phyloP scores from a whole-genome alignment of 2,329 filamentous ascomycete species.

The Fonsecaea monophora region DNA sequence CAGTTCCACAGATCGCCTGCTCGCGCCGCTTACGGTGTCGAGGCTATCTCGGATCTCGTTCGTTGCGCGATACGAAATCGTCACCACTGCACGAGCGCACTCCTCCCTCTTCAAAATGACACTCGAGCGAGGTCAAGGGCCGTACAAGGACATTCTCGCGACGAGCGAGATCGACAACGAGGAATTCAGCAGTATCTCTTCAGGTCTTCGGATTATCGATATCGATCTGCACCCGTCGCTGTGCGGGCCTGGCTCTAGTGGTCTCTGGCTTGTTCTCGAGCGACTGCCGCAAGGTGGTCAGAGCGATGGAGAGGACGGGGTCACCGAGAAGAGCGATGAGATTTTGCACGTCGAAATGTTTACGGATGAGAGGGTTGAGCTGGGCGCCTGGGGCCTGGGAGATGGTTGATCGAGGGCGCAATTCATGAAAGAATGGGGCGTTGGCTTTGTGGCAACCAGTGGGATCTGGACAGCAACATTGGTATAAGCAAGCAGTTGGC shows the following conservation, averaged over 20 bases:
- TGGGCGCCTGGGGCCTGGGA: constrained; percentile 42
- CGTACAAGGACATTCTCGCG: constrained; percentile 69
- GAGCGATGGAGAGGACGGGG: constrained; percentile 44
- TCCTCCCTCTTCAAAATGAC: constrained; percentile 69
- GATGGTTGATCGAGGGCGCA: constrained; percentile 21
- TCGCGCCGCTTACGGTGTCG: constrained; percentile 57
- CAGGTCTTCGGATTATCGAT: constrained; percentile 72
- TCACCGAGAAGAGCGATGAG: constrained; percentile 41
- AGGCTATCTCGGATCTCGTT: constrained; percentile 69
- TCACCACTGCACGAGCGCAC: constrained; percentile 22
- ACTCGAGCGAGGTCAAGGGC: constrained; percentile 74
- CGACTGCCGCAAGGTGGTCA: constrained; percentile 59
- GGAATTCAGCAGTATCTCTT: constrained; percentile 72
- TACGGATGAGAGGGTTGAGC: constrained; percentile 52
- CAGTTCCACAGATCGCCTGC: constrained; percentile 59
- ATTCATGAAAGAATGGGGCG: not conserved
- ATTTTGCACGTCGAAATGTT: constrained; percentile 50
- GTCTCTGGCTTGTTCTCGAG: constrained; percentile 83
- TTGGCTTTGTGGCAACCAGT: not conserved
- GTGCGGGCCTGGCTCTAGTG: constrained; percentile 54
- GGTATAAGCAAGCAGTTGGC: not conserved
- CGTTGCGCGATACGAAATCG: constrained; percentile 56
- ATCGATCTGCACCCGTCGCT: constrained; percentile 75
- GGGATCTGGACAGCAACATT: not conserved
- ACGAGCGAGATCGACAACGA: constrained; percentile 63